Evolutionary conservation across 2,329 filamentous ascomycete species (phyloP), one percentile per base, ranked within the genome.

Genomic region (Penicillium nordicum): DNA sequence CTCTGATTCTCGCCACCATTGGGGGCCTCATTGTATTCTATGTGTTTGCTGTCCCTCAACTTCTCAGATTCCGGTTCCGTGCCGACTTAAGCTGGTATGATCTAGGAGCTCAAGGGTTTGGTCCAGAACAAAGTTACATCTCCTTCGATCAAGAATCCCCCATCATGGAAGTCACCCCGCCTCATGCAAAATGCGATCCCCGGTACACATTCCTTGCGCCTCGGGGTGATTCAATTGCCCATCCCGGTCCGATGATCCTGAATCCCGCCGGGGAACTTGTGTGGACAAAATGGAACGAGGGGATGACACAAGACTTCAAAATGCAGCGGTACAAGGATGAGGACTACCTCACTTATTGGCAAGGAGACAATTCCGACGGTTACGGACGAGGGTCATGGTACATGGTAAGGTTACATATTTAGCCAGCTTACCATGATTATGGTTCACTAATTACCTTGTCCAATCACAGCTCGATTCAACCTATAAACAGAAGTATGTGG

Each of bases 301-400:
- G 67, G 5, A 71, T 78, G 52, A 73, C 76, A 2, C 79, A 80
- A 62, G 78, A 80, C 57, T 69, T 80, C 14, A 74, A 76, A 61
- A 73, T 78, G 1, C 79, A 81, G 64, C 62, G 66, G 18, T 80
- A 77, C 57, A 72, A 71, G 53, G 77, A 74, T 10, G 60, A 79
- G 57, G 62, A 72, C 23, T 79, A 78, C 62, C 59, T 80, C 52
- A 79, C 78, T 0, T 80, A 79, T 59, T 80, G 78, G 78, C 72
- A 76, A 30, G 79, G 79, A 30, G 76, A 77, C 40, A 72, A 75
- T 30, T 75, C 79, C 50, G 75, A 77, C 8, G 78, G 77, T 4
- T 74, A 79, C 61, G 78, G 79, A 3, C 46, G 57, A 18, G 67
- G 67, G 27, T 64, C 58, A 23, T 69, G 67, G 57, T 69, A 68